Base-by-base conservation (phyloP, 805 yeast genomes). In the Jamesozyma spencerorum region DNA sequence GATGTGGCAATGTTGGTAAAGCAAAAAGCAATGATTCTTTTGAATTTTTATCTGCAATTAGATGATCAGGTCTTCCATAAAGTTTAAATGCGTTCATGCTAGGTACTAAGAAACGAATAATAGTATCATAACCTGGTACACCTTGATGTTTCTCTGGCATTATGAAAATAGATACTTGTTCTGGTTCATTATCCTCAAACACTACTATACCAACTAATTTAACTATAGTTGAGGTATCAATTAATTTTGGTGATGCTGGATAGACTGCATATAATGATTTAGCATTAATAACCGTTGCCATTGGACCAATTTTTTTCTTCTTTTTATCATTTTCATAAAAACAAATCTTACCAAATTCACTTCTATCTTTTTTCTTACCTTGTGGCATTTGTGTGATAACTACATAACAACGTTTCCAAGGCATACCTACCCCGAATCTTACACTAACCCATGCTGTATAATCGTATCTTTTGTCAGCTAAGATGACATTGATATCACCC, bases 391-490 rank as follows among this genome's bases (percentile, higher is more conserved):
- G 88, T 49, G 82, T 84, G 41, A 90, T 74, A 10, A 88, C 95
- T 2, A 94, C 90, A 66, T 74, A 92, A 57, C 96, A 90, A 45
- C 94, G 73, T 57, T 81, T 84, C 97, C 97, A 90, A 1, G 97
- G 95, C 94, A 85, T 85, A 20, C 98, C 98, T 8, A 90, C 76
- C 17, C 97, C 97, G 61, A 90, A 90, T 49, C 97, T 71, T 14
- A 92, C 94, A 56, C 86, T 75, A 34, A 83, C 87, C 96, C 95
- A 88, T 53, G 87, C 96, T 59, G 85, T 95, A 56, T 86, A 90
- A 45, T 74, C 76, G 56, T 79, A 85, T 55, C 88, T 80, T 17
- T 92, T 81, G 51, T 83, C 38, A 1, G 94, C 81, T 42, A 90
- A 68, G 34, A 90, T 72, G 15, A 88, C 82, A 44, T 84, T 74